Evolutionary conservation across 441 rosid genomes (phyloP), one percentile per base, ranked within the genome.

Genomic region (Gossypium trilobum): DNA sequence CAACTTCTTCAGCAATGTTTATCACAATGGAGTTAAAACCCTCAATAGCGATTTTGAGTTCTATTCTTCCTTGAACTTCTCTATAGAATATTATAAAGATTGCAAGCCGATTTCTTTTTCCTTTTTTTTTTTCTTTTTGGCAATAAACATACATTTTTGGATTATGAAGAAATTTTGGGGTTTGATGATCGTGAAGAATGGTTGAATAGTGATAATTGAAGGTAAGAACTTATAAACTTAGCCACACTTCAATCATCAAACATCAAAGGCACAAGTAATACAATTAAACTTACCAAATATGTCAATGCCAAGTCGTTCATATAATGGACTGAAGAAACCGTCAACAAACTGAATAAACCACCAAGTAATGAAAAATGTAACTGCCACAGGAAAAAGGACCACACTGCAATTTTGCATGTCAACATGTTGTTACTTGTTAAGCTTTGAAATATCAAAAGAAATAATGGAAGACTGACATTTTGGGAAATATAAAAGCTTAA

Each of bases 301-400:
- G 78, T 92, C 89, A 77, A 94, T 72, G 57, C 99, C 99, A 64
- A 92, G 94, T 51, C 74, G 90, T 56, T 83, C 97, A 83, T 92
- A 90, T 56, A 94, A 70, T 11, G 99, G 97, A 85, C 96, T 86
- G 86, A 94, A 94, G 86, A 94, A 94, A 62, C 97, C 95, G 73
- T 91, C 97, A 50, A 94, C 91, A 85, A 92, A 94, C 82, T 89
- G 94, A 79, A 94, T 82, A 84, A 94, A 87, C 99, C 95, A 94
- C 97, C 99, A 90, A n/a, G 99, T 90, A 52, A 92, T 72, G 54
- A 90, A 91, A 83, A 94, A 92, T 69, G 97, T 94, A 77, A 94
- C 91, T 0, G 97, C 99, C 73, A 94, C 85, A 0, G 97, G 99
- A 80, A 94, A 91, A 60, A 94, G 88, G 71, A 94, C 95, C 17